Percentiles rank a stretch among this genome's conserved stretches.
phyloP scores from a whole-genome alignment of 345 rosid species.

The Syzygium grande region DNA sequence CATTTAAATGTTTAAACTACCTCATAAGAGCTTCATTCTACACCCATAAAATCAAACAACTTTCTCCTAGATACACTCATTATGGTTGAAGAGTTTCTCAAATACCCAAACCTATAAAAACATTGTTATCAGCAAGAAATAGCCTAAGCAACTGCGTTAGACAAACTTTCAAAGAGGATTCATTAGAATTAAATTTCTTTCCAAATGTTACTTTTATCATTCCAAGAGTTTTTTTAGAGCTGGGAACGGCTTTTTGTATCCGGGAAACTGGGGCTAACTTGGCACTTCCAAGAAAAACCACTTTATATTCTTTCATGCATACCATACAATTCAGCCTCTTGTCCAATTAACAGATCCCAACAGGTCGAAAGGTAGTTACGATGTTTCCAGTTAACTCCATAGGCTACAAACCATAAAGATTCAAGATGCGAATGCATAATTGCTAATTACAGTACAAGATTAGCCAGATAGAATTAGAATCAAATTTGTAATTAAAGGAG shows the following conservation, averaged over 20 bases:
- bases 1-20: background rate
- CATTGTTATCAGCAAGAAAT: background rate
- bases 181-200: background rate
- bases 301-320: background rate
- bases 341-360: background rate
- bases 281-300: background rate
- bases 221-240: background rate
- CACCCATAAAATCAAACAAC: background rate
- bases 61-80: background rate
- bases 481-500: background rate
- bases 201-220: background rate
- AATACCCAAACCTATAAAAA: background rate
- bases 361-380: background rate
- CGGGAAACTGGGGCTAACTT: background rate
- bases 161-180: background rate
- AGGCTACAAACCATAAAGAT: background rate
- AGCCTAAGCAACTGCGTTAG: background rate
- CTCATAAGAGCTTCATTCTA: background rate
- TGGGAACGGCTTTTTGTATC: background rate
- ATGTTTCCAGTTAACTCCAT: background rate
- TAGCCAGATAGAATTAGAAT: background rate
- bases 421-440: background rate
- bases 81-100: background rate
- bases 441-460: background rate
- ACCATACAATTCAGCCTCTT: background rate